Evolutionary conservation across 306 rosid species (phyloP).

Genomic region (Carpinus fangiana): DNA sequence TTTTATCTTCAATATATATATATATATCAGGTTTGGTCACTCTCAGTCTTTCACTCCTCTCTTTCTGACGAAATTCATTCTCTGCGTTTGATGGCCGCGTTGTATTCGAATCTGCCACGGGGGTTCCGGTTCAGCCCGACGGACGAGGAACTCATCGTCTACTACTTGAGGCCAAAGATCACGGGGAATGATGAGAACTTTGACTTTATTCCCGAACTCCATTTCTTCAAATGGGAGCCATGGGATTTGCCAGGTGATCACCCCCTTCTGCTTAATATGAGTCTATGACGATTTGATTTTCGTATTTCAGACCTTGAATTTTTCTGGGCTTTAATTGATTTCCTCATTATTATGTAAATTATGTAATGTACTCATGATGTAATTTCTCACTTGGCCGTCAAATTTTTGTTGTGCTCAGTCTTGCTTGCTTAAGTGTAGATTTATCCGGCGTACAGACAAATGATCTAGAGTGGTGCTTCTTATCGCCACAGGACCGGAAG

Average conservation of each 20-base stretch:
- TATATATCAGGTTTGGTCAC: too few species aligned
- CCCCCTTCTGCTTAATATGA: not conserved
- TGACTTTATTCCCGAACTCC: constrained; percentile 77
- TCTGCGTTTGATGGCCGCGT: constrained; percentile 22
- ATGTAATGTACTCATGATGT: not conserved
- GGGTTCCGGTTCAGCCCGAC: constrained; percentile 89
- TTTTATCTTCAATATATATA: too few species aligned
- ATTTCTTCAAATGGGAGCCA: constrained; percentile 86
- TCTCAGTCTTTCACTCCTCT: too few species aligned
- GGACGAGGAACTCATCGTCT: constrained; percentile 71
- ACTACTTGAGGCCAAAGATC: constrained; percentile 69
- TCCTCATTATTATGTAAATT: not conserved
- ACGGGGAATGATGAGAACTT: constrained; percentile 60
- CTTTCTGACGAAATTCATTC: too few species aligned
- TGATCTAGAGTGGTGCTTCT: constrained; percentile 95
- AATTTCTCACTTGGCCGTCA: not conserved
- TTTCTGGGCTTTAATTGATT: too few species aligned
- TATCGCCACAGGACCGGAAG: constrained; percentile 58
- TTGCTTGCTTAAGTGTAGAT: constrained; percentile 35
- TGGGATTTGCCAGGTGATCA: constrained; percentile 89
- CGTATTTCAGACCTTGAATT: too few species aligned
- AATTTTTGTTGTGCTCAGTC: not conserved
- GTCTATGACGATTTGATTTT: not conserved
- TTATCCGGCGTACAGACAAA: constrained; percentile 65
- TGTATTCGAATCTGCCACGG: constrained; percentile 53